These are phyloP conservation scores for Daldinia eschscholtzii DNA, from an alignment of 2,329 filamentous ascomycete genomes.

Conservation along the genomic window DNA sequence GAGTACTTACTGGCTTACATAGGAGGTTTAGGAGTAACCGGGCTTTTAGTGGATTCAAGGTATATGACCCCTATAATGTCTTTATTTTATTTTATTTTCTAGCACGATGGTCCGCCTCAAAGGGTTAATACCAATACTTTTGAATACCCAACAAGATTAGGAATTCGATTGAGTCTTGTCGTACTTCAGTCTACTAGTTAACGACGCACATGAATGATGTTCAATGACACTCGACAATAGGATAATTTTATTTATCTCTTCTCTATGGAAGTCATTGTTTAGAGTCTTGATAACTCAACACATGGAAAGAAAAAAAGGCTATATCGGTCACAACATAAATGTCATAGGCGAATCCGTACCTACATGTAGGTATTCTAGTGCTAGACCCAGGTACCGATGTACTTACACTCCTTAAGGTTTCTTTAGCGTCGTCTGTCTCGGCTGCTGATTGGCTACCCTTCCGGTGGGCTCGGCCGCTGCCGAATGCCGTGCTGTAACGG, in stretches of 20 bases:
- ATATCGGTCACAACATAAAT: background rate
- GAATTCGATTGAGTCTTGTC: background rate
- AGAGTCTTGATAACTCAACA: background rate
- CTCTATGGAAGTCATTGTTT: background rate
- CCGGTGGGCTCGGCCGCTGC: conserved; percentile 17
- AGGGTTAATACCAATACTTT: background rate
- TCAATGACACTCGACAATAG: background rate
- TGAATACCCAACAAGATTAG: background rate
- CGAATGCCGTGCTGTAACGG: background rate
- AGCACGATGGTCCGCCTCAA: background rate
- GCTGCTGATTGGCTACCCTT: conserved; percentile 30
- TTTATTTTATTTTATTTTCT: background rate
- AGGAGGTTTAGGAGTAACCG: background rate
- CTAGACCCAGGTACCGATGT: background rate
- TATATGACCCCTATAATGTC: background rate
- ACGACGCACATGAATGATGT: background rate
- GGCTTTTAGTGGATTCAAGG: background rate
- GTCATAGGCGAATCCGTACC: background rate
- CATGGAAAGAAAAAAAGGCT: background rate
- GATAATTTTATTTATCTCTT: background rate
- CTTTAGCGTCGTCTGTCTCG: background rate
- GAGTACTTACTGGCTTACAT: background rate
- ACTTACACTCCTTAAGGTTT: background rate
- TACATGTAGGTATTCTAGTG: background rate
- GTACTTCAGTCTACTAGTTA: background rate